Base-by-base conservation (phyloP, 2,329 filamentous ascomycete species). In the Aspergillus clavatus region DNA sequence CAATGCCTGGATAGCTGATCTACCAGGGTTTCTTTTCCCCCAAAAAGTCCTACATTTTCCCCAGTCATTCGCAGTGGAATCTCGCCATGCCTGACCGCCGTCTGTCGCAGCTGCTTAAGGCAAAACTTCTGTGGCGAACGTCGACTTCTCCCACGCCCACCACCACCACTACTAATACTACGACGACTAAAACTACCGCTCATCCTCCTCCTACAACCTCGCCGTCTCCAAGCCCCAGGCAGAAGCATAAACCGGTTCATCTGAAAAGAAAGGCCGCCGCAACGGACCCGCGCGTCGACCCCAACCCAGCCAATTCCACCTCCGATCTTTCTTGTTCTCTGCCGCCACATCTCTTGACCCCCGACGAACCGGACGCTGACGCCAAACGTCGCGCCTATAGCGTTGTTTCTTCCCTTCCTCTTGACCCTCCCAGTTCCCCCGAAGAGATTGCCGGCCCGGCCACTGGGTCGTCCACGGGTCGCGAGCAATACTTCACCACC, bases 81-180 rank as follows among this genome's bases (percentile, higher is more conserved):
- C 8, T 38, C 55, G 64, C 47, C 37, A 65, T 65, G 62, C 53
- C 60, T 26, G 62, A 66, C 50, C 54, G 52, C 48, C 52, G 62
- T 37, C 56, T 65, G 26, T 66, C 65, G 53, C 60, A 61, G 53
- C 57, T 65, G 44, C 47, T 64, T 42, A 65, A 65, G 51, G 57
- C 61, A 28, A 67, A 64, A 51, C 58, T 68, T 47, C 55, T 68
- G 48, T 63, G 65, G 45, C 63, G 64, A 60, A 64, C 65, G 50
- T 66, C 66, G 26, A 59, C 56, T 23, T 5, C 18, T 22, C n/a
- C n/a, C n/a, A n/a, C n/a, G n/a, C 33, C 18, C 33, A 21, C 33
- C 33, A 16, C 7, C n/a, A n/a, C n/a, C n/a, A n/a, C n/a, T n/a
- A n/a, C n/a, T n/a, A n/a, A n/a, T n/a, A n/a, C n/a, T n/a, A n/a